Conservation (phyloP, 306 rosid species). For the Castanea sativa region DNA sequence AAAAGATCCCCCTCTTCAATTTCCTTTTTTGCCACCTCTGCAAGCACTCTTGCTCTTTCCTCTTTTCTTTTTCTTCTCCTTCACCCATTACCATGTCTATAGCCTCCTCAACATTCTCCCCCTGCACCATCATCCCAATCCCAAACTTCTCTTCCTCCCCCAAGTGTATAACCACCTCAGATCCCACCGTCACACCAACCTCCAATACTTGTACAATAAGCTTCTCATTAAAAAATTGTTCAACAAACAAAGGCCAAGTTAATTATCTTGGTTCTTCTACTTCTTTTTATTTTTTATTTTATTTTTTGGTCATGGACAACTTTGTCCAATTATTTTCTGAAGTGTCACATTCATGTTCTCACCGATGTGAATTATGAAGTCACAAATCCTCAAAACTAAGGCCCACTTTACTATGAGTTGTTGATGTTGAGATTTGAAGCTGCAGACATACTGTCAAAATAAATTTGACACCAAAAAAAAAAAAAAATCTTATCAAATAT, state of each 20-base stretch:
- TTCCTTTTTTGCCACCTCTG: constrained; percentile 37
- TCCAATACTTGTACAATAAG: constrained; percentile 10
- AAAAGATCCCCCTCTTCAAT: constrained; percentile 61
- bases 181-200: constrained; percentile 41
- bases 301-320: too few relatives aligned
- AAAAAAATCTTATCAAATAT: too few relatives aligned
- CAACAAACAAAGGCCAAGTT: constrained; percentile 60
- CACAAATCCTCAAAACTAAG: too few relatives aligned
- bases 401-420: too few relatives aligned
- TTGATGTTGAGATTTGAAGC: too few relatives aligned
- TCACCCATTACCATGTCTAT: constrained; percentile 39
- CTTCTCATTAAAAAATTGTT: constrained; percentile 34
- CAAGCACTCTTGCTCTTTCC: constrained; percentile 34
- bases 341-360: too few relatives aligned
- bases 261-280: constrained; percentile 27
- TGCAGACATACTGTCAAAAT: too few relatives aligned
- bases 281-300: too few relatives aligned
- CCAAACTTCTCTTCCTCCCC: constrained; percentile 40
- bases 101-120: constrained; percentile 33
- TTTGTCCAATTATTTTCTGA: too few relatives aligned
- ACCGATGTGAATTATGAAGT: too few relatives aligned
- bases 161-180: constrained; percentile 29
- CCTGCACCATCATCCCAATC: constrained; percentile 37
- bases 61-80: constrained; percentile 32
- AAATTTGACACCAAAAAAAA: too few relatives aligned